These are phyloP conservation scores for Rhodamnia argentea DNA, from an alignment of 345 rosid genomes.

Conservation along the genomic window DNA sequence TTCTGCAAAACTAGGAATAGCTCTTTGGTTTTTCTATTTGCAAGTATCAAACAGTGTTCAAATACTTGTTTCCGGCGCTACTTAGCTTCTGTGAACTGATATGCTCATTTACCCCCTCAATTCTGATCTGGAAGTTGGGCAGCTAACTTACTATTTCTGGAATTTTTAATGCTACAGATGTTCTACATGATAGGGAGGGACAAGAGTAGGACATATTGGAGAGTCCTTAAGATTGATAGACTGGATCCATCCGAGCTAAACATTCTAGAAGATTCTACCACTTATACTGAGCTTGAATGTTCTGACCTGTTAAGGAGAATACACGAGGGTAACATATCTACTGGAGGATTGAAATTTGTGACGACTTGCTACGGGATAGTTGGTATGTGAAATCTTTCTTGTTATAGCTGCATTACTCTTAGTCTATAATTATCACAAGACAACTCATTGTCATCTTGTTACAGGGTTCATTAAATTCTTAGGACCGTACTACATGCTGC, in stretches of 20 bases:
- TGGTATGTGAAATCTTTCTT: constrained; percentile 38
- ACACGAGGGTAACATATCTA: constrained; percentile 83
- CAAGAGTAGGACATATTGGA: constrained; percentile 55
- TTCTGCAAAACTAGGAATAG: neutral
- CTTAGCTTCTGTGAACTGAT: neutral
- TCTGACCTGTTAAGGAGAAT: constrained; percentile 73
- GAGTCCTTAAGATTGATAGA: constrained; percentile 75
- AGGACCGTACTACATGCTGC: constrained; percentile 96
- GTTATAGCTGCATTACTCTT: neutral
- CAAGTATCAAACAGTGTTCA: neutral
- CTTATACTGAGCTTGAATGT: constrained; percentile 59
- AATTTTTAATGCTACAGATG: constrained; percentile 26
- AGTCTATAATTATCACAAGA: neutral
- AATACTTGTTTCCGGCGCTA: neutral
- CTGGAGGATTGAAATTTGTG: constrained; percentile 86
- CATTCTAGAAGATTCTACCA: constrained; percentile 71
- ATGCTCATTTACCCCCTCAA: neutral
- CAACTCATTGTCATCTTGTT: constrained; percentile 1
- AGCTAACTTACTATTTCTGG: neutral
- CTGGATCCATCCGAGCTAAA: constrained; percentile 64
- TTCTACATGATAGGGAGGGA: constrained; percentile 83
- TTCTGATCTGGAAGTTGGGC: neutral
- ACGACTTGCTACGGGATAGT: constrained; percentile 86
- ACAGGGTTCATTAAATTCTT: constrained; percentile 87
- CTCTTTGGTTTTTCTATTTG: neutral